phyloP scores from a whole-genome alignment of 2,329 filamentous ascomycete species.

The Epichloe brachyelytri region DNA sequence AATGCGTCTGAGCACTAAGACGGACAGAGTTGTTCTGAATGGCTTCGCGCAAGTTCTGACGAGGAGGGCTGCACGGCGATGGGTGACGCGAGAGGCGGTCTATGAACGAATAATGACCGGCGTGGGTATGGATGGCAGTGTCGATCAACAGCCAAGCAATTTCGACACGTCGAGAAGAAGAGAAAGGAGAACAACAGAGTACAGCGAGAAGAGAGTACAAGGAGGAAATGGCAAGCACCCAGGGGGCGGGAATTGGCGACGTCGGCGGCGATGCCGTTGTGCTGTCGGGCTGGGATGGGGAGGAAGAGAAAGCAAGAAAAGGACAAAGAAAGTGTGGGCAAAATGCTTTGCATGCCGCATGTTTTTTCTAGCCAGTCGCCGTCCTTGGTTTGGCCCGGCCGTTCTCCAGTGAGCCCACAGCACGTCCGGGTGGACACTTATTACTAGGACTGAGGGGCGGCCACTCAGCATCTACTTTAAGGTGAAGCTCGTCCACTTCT shows the following conservation, averaged over 20 bases:
- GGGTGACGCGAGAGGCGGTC: background rate
- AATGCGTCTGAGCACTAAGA: background rate
- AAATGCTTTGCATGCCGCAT: conserved; percentile 11
- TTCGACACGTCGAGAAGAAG: conserved; percentile 1
- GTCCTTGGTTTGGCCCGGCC: background rate
- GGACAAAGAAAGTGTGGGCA: conserved; percentile 11
- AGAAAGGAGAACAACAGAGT: conserved; percentile 1
- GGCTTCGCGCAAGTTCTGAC: conserved; percentile 2
- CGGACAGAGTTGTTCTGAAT: background rate
- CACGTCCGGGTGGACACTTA: too few species aligned
- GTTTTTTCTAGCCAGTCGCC: background rate
- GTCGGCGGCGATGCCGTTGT: conserved; percentile 16
- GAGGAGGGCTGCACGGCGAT: background rate
- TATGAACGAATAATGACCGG: conserved; percentile 2
- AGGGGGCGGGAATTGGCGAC: conserved; percentile 12
- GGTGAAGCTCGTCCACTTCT: too few species aligned
- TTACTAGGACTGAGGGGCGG: too few species aligned
- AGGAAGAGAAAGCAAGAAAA: conserved; percentile 13
- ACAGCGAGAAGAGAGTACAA: conserved; percentile 7
- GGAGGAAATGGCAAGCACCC: conserved; percentile 8
- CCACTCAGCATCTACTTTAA: too few species aligned
- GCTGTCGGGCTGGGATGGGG: conserved; percentile 15
- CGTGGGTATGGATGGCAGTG: background rate
- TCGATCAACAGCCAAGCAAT: background rate
- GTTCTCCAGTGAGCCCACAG: background rate